phyloP scores from a whole-genome alignment of 768 basidiomycete genomes.

The Tephrocybe sp. region DNA sequence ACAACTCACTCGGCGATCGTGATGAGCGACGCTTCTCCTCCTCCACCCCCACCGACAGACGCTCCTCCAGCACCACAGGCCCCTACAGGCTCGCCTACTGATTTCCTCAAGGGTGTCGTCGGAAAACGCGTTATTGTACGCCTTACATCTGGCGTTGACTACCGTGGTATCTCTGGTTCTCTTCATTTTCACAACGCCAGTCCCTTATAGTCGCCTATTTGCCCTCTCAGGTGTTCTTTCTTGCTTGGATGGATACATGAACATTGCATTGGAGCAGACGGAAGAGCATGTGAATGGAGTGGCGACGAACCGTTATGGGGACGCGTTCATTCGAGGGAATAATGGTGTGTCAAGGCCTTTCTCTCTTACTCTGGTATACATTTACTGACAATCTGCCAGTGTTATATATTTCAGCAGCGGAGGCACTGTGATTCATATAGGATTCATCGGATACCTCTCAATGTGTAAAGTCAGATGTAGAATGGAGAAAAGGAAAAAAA shows the following conservation, averaged over 20 bases:
- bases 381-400: conserved; percentile 38
- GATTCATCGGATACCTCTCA: too few relatives aligned
- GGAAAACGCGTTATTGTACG: conserved; percentile 95
- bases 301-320: conserved; percentile 90
- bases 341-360: conserved; percentile 56
- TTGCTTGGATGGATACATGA: conserved; percentile 99
- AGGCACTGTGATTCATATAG: conserved; percentile 53
- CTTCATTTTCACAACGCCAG: not conserved
- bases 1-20: not conserved
- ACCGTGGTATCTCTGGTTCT: conserved; percentile 72
- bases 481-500: too few relatives aligned
- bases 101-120: conserved; percentile 93
- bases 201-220: too few relatives aligned
- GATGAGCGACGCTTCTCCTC: conserved; percentile 22
- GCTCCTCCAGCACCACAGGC: conserved; percentile 49
- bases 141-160: conserved; percentile 90
- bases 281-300: conserved; percentile 90
- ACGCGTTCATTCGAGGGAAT: conserved; percentile 94
- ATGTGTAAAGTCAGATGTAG: too few relatives aligned
- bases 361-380: not conserved
- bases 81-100: conserved; percentile 80
- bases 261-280: conserved; percentile 96
- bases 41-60: conserved; percentile 35
- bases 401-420: conserved; percentile 77
- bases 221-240: conserved; percentile 92